phyloP scores from a whole-genome alignment of 2,329 filamentous ascomycete species.

The Stachybotrys echinatus region DNA sequence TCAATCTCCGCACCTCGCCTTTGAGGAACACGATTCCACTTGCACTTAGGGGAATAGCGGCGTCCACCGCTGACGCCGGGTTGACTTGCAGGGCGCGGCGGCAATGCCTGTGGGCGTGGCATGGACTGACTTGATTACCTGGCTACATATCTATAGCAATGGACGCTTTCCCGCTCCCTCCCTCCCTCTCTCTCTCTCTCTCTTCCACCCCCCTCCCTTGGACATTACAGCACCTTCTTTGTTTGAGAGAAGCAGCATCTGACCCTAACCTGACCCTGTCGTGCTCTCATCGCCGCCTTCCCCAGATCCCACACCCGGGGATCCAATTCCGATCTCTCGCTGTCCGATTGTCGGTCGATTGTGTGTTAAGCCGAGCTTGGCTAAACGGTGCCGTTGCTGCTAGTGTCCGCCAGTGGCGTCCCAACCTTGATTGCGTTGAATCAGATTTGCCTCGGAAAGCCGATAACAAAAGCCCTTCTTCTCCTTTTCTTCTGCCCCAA shows the following conservation, averaged over 20 bases:
- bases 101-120: neutral
- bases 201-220: neutral
- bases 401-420: neutral
- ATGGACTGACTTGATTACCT: too few relatives aligned
- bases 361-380: neutral
- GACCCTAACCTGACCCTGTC: too few relatives aligned
- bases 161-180: neutral
- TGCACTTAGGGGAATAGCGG: constrained; percentile 55
- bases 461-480: constrained; percentile 6
- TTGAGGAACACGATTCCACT: constrained; percentile 33
- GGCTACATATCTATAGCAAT: too few relatives aligned
- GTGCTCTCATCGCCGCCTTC: too few relatives aligned
- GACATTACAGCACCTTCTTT: neutral
- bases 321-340: neutral
- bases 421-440: neutral
- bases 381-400: too few relatives aligned
- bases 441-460: too few relatives aligned
- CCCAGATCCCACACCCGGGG: neutral
- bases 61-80: constrained; percentile 7
- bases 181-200: neutral
- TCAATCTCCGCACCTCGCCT: neutral
- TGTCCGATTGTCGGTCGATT: neutral
- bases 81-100: neutral
- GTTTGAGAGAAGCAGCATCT: neutral
- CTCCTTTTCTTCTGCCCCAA: constrained; percentile 3